Base-by-base conservation (phyloP, 176 grass and related monocot genomes). In the Lolium multiflorum region DNA sequence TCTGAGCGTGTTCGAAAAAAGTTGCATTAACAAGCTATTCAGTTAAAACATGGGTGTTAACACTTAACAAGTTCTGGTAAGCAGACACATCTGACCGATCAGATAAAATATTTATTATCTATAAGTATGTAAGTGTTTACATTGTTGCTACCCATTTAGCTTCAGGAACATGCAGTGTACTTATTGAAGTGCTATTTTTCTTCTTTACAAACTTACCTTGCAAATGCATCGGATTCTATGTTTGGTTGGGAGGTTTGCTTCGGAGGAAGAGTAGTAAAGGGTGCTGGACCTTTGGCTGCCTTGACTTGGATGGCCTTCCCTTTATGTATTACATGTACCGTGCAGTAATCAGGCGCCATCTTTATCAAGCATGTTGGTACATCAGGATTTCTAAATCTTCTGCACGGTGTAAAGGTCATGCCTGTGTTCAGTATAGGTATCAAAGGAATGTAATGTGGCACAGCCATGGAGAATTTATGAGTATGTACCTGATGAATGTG, bases 241-340 rank as follows among this genome's bases (percentile, higher is more conserved):
- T 62, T 91, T 68, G 87, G 83, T 66, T 76, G 80, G 52, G 83
- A 78, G 18, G 35, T 21, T 56, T 92, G 82, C 63, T 88, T 92
- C 51, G 93, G 92, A 67, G 90, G 91, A 25, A 89, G 78, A 83
- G 71, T 80, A 66, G 14, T 79, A 78, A 83, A 88, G 20, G 87
- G 82, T 48, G 71, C 77, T 44, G 88, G 81, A 71, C 41, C 64
- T 96, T 91, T 96, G 20, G 90, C 90, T 79, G 93, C 59, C 88
- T 91, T 95, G 61, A 91, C 78, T 81, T 81, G 91, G 71, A 96
- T 71, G 47, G 82, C 86, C 79, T 94, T 98, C 38, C 88, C 89
- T 86, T 96, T 98, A 79, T 89, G 84, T 79, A 96, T 92, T 63
- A 98, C 96, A 81, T 98, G 91, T 55, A 98, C 92, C 6, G 93